Conservation (phyloP, 2,329 filamentous ascomycete genomes). For the Aspergillus unguis region DNA sequence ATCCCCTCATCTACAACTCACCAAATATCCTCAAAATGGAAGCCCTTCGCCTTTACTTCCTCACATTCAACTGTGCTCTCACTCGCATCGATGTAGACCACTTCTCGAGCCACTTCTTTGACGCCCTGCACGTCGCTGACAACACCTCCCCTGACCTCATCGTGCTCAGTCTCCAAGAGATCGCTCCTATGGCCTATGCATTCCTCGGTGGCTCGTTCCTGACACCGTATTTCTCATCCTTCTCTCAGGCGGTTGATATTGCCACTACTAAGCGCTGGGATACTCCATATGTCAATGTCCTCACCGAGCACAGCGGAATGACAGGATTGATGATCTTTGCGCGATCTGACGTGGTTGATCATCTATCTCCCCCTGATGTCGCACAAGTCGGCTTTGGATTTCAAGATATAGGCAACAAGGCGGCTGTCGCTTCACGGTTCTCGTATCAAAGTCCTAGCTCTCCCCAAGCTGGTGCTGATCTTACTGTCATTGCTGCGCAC, state of each 20-base stretch:
- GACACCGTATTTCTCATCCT: constrained; percentile 68
- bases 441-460: constrained; percentile 49
- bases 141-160: constrained; percentile 62
- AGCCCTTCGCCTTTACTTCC: constrained; percentile 67
- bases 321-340: constrained; percentile 86
- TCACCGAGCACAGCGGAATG: constrained; percentile 76
- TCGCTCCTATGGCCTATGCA: constrained; percentile 76
- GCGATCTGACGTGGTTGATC: constrained; percentile 55
- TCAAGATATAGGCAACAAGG: constrained; percentile 92
- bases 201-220: constrained; percentile 84
- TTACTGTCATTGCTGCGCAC: constrained; percentile 87
- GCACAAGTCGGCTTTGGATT: constrained; percentile 81
- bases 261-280: constrained; percentile 54
- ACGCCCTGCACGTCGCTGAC: constrained; percentile 48
- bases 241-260: constrained; percentile 67
- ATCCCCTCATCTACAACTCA: background rate
- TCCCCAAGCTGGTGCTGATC: constrained; percentile 52
- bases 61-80: constrained; percentile 89
- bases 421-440: constrained; percentile 75
- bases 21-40: constrained; percentile 33
- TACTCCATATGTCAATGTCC: constrained; percentile 65
- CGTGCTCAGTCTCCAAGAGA: constrained; percentile 74
- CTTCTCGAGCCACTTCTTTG: constrained; percentile 69
- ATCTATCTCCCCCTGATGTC: constrained; percentile 65
- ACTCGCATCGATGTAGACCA: constrained; percentile 64